phyloP scores from a whole-genome alignment of 164 flowering plant species.

The Saururus chinensis region DNA sequence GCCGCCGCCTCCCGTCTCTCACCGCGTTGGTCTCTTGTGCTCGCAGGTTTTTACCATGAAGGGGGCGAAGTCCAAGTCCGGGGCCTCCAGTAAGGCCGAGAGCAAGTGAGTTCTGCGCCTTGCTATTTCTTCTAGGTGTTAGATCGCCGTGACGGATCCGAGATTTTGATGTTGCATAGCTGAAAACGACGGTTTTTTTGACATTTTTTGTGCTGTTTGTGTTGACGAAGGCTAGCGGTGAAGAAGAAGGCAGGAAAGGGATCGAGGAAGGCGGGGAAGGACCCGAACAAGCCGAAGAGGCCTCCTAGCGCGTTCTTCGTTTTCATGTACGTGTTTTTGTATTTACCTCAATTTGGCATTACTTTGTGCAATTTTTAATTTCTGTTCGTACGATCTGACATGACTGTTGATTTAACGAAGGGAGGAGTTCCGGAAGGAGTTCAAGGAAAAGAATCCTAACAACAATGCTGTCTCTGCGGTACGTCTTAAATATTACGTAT shows the following conservation, averaged over 20 bases:
- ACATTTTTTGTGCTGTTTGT: not conserved
- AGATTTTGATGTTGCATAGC: no score
- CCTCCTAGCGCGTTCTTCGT: conserved; percentile 91
- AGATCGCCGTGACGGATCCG: not conserved
- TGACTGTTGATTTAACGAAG: conserved; percentile 23
- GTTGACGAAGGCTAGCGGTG: conserved; percentile 16
- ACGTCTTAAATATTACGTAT: conserved; percentile 9
- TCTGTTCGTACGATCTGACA: not conserved
- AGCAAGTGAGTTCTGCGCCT: conserved; percentile 26
- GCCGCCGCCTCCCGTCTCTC: conserved; percentile 14
- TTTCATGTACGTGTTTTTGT: conserved; percentile 41
- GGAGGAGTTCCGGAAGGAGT: conserved; percentile 70
- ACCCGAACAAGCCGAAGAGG: conserved; percentile 90
- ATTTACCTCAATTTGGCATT: not conserved
- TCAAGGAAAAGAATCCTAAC: conserved; percentile 62
- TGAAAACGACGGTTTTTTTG: no score
- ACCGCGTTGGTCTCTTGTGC: conserved; percentile 6
- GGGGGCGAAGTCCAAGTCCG: conserved; percentile 23
- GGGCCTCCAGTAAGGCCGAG: conserved; percentile 15
- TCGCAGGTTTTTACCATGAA: conserved; percentile 29
- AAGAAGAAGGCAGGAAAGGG: conserved; percentile 19
- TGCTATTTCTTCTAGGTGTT: not conserved
- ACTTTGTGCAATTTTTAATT: not conserved
- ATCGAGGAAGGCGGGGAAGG: conserved; percentile 50
- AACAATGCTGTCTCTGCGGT: conserved; percentile 80